Evolutionary conservation across 208 protist species (phyloP).

Genomic region (Leishmania arabica): DNA sequence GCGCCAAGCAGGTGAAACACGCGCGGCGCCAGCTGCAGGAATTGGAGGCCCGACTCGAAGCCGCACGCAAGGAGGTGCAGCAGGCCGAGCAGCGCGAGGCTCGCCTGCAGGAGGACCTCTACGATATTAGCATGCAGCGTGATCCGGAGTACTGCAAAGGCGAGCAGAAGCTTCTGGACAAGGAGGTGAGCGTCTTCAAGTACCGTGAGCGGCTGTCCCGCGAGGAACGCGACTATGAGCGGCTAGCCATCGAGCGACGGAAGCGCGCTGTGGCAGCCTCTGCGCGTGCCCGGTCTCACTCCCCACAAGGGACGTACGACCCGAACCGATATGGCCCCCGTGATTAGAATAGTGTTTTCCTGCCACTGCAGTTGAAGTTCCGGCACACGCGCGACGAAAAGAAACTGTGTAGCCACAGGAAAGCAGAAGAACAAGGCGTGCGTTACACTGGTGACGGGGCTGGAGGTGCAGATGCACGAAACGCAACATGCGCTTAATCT

Average conservation of each 20-base stretch:
- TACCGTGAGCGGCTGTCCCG: constrained; percentile 64
- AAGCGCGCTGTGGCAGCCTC: constrained; percentile 25
- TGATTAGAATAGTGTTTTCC: constrained; percentile 11
- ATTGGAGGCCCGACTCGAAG: constrained; percentile 50
- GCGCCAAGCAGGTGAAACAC: constrained; percentile 26
- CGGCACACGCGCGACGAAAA: neutral
- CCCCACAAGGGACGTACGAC: constrained; percentile 24
- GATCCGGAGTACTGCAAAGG: constrained; percentile 56
- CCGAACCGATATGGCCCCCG: constrained; percentile 27
- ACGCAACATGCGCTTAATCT: neutral
- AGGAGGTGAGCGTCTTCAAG: constrained; percentile 81
- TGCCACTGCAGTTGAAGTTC: neutral
- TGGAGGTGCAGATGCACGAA: neutral
- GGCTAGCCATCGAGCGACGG: constrained; percentile 62
- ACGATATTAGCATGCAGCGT: constrained; percentile 44
- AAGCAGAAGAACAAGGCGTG: neutral
- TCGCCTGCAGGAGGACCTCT: constrained; percentile 50
- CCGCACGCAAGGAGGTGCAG: constrained; percentile 35
- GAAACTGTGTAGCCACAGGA: neutral
- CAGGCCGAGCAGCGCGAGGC: constrained; percentile 43
- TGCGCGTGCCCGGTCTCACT: constrained; percentile 20
- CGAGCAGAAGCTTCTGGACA: constrained; percentile 75
- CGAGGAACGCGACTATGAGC: constrained; percentile 80
- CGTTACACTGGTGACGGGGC: neutral
- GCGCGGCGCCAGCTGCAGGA: constrained; percentile 46